Evolutionary conservation across 495 filamentous ascomycete species (phyloP).

Genomic region (Hyaloscypha variabilis): DNA sequence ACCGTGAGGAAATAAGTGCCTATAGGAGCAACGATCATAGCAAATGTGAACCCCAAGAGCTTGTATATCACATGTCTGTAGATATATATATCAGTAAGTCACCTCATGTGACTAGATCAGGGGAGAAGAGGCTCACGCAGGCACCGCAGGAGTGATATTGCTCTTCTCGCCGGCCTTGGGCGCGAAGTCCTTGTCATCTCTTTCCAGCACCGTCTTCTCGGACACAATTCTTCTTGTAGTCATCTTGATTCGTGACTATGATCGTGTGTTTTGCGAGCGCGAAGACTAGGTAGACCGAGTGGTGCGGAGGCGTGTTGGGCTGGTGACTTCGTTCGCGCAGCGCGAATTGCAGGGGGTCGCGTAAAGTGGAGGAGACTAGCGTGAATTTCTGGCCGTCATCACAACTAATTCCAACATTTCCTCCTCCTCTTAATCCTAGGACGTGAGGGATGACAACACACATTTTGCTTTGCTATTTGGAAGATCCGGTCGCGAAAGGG

Average conservation of each 20-base stretch:
- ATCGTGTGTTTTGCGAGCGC: neutral
- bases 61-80: conserved; percentile 84
- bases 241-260: conserved; percentile 43
- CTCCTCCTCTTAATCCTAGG: neutral
- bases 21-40: conserved; percentile 86
- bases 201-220: conserved; percentile 55
- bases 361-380: conserved; percentile 2
- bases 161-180: conserved; percentile 37
- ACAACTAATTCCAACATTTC: neutral
- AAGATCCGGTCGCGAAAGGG: neutral
- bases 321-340: conserved; percentile 24
- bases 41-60: conserved; percentile 84
- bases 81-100: neutral
- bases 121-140: conserved; percentile 51
- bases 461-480: neutral
- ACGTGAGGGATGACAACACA: neutral
- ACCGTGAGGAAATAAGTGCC: conserved; percentile 84
- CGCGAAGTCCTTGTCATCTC: conserved; percentile 45
- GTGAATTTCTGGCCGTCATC: neutral
- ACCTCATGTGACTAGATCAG: conserved; percentile 5
- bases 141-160: conserved; percentile 67
- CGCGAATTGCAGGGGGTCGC: neutral
- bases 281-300: neutral
- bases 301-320: neutral
- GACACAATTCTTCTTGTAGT: conserved; percentile 57